A percentile compares a stretch with the other conserved stretches of the same genome.
Conservation (phyloP, 108 stramenopile species). For the Conticribra guillardii region DNA sequence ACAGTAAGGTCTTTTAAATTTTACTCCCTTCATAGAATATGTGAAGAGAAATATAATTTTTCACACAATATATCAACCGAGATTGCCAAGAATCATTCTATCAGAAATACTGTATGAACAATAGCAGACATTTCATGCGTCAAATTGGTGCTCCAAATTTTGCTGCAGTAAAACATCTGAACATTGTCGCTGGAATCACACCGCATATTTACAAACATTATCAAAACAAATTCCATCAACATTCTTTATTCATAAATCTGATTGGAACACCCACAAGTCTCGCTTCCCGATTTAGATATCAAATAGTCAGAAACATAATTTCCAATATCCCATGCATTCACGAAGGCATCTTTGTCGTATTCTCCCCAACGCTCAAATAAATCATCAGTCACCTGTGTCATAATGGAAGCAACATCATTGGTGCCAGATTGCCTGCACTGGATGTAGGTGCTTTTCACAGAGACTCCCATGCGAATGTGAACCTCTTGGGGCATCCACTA, state of each 20-base stretch:
- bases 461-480: constrained; percentile 74
- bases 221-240: too few relatives aligned
- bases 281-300: constrained; percentile 62
- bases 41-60: too few relatives aligned
- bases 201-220: too few relatives aligned
- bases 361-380: constrained; percentile 68
- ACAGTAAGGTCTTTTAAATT: too few relatives aligned
- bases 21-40: too few relatives aligned
- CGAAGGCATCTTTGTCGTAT: constrained; percentile 85
- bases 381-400: constrained; percentile 74
- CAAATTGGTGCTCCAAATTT: too few relatives aligned
- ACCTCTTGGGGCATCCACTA: constrained; percentile 87
- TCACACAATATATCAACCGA: too few relatives aligned
- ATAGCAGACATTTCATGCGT: too few relatives aligned
- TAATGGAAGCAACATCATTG: constrained; percentile 72
- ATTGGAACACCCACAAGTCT: constrained; percentile 78
- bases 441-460: constrained; percentile 69
- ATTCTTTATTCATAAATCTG: constrained; percentile 44
- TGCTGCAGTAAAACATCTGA: too few relatives aligned
- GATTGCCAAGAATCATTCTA: too few relatives aligned
- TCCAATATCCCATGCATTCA: constrained; percentile 84
- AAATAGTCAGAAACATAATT: constrained; percentile 87
- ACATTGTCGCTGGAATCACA: too few relatives aligned
- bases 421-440: constrained; percentile 54
- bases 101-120: too few relatives aligned